A percentile compares a stretch with the other conserved stretches of the same genome.
phyloP scores from a whole-genome alignment of 139 green algal genomes.

The Auxenochlorella pyrenoidosa region DNA sequence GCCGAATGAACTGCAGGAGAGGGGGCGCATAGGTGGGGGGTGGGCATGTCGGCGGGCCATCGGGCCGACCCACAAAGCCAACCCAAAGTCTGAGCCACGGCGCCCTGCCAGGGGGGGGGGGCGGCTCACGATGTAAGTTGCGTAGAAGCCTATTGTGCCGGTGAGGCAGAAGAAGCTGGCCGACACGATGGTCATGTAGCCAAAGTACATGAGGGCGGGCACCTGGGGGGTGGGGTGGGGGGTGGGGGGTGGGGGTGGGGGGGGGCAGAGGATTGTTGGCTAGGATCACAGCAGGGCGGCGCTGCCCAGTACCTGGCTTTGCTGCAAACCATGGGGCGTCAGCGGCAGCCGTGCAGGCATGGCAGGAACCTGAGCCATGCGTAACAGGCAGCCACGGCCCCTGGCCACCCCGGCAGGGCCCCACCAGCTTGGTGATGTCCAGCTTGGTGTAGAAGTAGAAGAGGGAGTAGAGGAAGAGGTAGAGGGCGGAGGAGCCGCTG shows the following conservation, averaged over 20 bases:
- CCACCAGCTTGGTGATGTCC: constrained; percentile 92
- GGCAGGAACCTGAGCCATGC: background rate
- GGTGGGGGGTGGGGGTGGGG: background rate
- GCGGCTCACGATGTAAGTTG: constrained; percentile 71
- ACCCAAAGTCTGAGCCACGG: no score
- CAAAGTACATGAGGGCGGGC: constrained; percentile 91
- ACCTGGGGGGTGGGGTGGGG: constrained; percentile 8
- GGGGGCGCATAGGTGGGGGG: no score
- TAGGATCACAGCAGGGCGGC: no score
- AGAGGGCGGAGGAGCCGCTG: constrained; percentile 89
- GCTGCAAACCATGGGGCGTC: no score
- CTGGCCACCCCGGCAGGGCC: background rate
- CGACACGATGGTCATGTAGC: constrained; percentile 96
- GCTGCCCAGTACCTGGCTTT: background rate
- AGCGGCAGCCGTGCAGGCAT: no score
- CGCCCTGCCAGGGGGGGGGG: no score
- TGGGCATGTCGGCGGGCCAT: no score
- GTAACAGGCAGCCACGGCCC: no score
- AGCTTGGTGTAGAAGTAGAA: constrained; percentile 99
- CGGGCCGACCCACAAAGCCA: no score
- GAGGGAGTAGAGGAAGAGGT: constrained; percentile 96
- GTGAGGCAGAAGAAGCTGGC: constrained; percentile 86
- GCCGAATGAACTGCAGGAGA: constrained; percentile 74
- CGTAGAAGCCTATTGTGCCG: constrained; percentile 95
- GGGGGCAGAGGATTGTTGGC: background rate